Conservation (phyloP, 345 rosid genomes). For the Salix viminalis region DNA sequence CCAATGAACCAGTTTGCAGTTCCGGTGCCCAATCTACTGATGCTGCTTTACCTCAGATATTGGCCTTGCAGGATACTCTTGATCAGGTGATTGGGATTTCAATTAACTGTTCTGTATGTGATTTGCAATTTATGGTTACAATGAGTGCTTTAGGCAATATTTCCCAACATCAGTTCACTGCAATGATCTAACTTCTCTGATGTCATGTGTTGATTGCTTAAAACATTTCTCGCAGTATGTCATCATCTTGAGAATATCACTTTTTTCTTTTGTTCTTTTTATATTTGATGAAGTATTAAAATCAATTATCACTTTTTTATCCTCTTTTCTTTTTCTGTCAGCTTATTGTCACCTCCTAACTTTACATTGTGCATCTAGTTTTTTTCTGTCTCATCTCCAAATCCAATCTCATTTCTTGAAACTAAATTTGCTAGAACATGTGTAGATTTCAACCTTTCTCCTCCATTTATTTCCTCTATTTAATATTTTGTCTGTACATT, state of each 20-base stretch:
- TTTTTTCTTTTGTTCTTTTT: background rate
- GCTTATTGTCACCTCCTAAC: background rate
- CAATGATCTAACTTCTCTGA: background rate
- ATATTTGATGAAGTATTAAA: background rate
- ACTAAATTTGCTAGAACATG: background rate
- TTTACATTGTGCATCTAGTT: background rate
- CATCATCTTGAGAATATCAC: background rate
- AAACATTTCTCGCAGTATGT: background rate
- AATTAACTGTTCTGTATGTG: background rate
- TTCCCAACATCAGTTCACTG: slow-evolving; percentile 5
- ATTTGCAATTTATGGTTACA: background rate
- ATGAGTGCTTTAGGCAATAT: background rate
- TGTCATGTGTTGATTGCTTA: background rate
- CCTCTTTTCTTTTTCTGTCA: background rate
- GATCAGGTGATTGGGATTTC: slow-evolving; percentile 20
- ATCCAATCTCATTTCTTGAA: background rate
- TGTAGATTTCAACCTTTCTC: background rate
- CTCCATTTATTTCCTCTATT: background rate
- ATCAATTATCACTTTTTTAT: background rate
- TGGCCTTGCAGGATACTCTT: slow-evolving; percentile 24
- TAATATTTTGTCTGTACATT: background rate
- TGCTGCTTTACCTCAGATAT: slow-evolving; percentile 18
- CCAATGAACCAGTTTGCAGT: slow-evolving; percentile 21
- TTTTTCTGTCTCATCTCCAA: background rate
- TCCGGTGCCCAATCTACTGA: slow-evolving; percentile 13